These are phyloP conservation scores for Vitellaria paradoxa DNA, from an alignment of 179 eudicot species.

Conservation along the genomic window DNA sequence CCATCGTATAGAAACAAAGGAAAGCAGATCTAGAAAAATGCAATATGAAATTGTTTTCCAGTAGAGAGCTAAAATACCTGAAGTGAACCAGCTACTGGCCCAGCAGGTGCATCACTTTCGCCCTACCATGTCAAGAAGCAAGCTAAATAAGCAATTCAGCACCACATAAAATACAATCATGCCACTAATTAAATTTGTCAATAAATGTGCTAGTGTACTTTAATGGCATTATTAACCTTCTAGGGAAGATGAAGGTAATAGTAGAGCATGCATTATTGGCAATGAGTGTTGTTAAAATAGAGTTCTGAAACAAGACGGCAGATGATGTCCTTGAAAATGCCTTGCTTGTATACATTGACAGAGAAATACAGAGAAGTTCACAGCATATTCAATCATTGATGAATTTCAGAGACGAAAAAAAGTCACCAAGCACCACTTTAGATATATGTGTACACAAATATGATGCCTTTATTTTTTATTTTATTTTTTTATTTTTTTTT, in stretches of 20 bases:
- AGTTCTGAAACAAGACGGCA: too few relatives aligned
- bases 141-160: conserved; percentile 13
- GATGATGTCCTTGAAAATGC: too few relatives aligned
- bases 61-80: conserved; percentile 43
- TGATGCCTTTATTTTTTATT: too few relatives aligned
- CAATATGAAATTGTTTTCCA: not conserved
- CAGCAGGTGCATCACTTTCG: conserved; percentile 81
- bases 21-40: not conserved
- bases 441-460: too few relatives aligned
- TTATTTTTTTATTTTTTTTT: too few relatives aligned
- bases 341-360: too few relatives aligned
- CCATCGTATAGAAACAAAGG: not conserved
- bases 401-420: too few relatives aligned
- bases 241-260: not conserved
- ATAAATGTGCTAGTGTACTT: not conserved
- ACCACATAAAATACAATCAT: not conserved
- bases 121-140: conserved; percentile 48
- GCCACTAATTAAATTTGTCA: not conserved
- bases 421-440: too few relatives aligned
- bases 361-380: too few relatives aligned
- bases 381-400: too few relatives aligned
- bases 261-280: too few relatives aligned
- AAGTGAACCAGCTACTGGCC: conserved; percentile 75
- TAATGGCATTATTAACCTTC: not conserved
- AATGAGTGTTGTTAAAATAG: too few relatives aligned